Base-by-base conservation (phyloP, 495 filamentous ascomycete species). In the Tuber indicum region DNA sequence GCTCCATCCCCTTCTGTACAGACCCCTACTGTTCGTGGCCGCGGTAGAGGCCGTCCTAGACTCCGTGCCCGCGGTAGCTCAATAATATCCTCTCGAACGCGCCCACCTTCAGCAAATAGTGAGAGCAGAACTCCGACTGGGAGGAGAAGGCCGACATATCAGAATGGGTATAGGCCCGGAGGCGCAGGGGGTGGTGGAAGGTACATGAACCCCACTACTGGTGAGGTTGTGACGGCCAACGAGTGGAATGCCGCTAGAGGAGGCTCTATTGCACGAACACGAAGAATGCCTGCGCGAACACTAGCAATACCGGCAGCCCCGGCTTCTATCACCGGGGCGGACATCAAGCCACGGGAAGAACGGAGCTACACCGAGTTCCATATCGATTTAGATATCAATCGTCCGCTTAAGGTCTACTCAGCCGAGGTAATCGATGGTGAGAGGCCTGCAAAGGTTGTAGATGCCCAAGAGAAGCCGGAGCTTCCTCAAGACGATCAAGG, bases 351-450 rank as follows among this genome's bases (percentile, higher is more conserved):
- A 4, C 88, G 96, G 75, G 96, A 99, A 84, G 96, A 99, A 85
- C 91, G 94, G 75, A 92, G 93, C 21, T 99, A 94, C 92, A 93
- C 96, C 81, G 96, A 98, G 84, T 98, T 97, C 74, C 96, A 99
- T 84, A 94, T 92, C 19, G 92, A 97, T 81, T 88, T 99, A 47
- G 94, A 98, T 84, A 92, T 97, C 76, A 93, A 96, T 71, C 88
- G 87, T 43, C 88, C 87, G 26, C 90, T 98, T 72, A 89, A 90
- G 58, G 87, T 97, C 3, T 96, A 95, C 84, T 89, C 88, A 52
- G 89, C 94, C 14, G 89, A 94, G 76, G 92, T 97, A 72, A 92
- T 98, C 23, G 96, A 98, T 83, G 92, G 82, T 32, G 76, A 75
- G 44, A 83, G 77, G 75, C 74, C 58, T 62, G 74, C 78, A 12